These are phyloP conservation scores for Botrytis elliptica DNA, from an alignment of 2,329 filamentous ascomycete genomes.

Conservation along the genomic window DNA sequence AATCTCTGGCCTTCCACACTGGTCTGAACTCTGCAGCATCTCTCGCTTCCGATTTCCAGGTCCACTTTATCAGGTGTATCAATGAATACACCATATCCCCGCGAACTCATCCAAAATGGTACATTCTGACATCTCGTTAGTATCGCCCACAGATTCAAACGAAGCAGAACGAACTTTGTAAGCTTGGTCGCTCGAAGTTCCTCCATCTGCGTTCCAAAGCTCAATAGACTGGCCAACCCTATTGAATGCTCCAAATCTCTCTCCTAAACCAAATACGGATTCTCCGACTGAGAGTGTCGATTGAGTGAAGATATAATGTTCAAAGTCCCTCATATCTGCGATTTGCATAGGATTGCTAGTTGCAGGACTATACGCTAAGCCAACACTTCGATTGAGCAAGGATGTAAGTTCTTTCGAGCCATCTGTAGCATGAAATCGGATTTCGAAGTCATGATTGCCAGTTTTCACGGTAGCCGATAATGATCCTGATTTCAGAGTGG, in stretches of 20 bases:
- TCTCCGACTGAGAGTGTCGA: conserved; percentile 58
- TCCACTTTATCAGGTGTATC: conserved; percentile 69
- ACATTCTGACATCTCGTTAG: conserved; percentile 47
- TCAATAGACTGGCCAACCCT: conserved; percentile 70
- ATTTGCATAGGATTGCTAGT: conserved; percentile 53
- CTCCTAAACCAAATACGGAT: conserved; percentile 70
- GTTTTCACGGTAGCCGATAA: conserved; percentile 53
- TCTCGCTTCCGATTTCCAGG: conserved; percentile 71
- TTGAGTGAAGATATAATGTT: conserved; percentile 58
- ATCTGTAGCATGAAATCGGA: conserved; percentile 53
- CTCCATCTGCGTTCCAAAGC: conserved; percentile 63
- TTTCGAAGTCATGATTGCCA: conserved; percentile 52
- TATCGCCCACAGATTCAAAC: not conserved
- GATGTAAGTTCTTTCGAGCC: conserved; percentile 53
- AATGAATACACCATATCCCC: conserved; percentile 76
- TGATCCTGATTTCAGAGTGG: conserved; percentile 51
- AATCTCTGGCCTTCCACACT: conserved; percentile 66
- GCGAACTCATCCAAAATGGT: conserved; percentile 66
- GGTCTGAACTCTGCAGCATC: conserved; percentile 69
- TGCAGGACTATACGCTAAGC: conserved; percentile 55
- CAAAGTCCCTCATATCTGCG: conserved; percentile 52
- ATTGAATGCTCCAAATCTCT: conserved; percentile 74
- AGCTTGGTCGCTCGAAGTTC: conserved; percentile 66
- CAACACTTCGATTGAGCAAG: conserved; percentile 54
- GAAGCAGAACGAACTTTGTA: conserved; percentile 51